Evolutionary conservation across 106 monocot species (phyloP).

Genomic region (Phalaenopsis aphrodite): DNA sequence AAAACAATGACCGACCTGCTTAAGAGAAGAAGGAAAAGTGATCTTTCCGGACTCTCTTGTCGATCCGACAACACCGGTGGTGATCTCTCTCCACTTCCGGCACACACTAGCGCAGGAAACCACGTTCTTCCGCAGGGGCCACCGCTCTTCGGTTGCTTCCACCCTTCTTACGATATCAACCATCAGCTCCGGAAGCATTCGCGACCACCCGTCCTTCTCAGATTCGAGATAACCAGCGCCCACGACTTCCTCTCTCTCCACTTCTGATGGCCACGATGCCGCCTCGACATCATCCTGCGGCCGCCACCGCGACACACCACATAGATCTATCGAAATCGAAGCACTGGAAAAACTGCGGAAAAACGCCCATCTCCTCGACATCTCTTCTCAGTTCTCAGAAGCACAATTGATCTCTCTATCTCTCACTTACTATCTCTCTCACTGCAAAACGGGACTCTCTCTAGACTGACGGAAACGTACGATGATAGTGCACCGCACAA

Average conservation of each 20-base stretch:
- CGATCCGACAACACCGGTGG: slow-evolving; percentile 27
- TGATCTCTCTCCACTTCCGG: slow-evolving; percentile 57
- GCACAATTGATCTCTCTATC: neutral
- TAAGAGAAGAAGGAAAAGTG: slow-evolving; percentile 77
- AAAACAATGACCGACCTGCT: slow-evolving; percentile 38
- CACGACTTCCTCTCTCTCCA: neutral
- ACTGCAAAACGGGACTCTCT: neutral
- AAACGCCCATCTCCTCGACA: neutral
- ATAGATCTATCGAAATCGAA: slow-evolving; percentile 7
- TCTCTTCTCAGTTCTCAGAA: neutral
- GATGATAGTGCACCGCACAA: neutral
- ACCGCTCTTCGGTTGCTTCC: slow-evolving; percentile 49
- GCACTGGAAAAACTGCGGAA: neutral
- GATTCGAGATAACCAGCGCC: neutral
- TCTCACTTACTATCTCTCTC: neutral
- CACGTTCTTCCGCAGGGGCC: slow-evolving; percentile 69
- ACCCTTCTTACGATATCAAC: slow-evolving; percentile 46
- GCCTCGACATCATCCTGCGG: neutral
- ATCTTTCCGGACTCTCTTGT: slow-evolving; percentile 40
- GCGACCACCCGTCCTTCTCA: slow-evolving; percentile 45
- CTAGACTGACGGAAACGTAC: neutral
- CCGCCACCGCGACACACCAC: neutral
- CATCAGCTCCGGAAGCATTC: slow-evolving; percentile 71
- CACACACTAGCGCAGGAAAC: slow-evolving; percentile 81
- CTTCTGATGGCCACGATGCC: neutral